phyloP scores from a whole-genome alignment of 176 grass and related monocot genomes.

The Lolium rigidum region DNA sequence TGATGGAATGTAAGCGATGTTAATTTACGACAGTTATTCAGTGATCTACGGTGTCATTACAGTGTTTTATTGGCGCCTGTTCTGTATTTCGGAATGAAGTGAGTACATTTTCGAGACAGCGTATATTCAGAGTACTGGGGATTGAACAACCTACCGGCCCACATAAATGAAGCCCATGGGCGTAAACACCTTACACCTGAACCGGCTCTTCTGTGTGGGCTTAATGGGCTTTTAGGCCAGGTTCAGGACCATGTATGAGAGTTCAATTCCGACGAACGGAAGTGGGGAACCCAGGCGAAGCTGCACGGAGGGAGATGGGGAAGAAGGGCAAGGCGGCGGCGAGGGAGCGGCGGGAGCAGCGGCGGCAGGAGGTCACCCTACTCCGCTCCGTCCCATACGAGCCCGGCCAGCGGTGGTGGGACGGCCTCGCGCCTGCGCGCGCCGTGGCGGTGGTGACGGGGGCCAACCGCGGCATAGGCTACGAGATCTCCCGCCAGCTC shows the following conservation, averaged over 20 bases:
- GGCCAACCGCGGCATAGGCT: conserved; percentile 83
- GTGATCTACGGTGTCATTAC: too few species aligned
- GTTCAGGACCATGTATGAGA: neutral
- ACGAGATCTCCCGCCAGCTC: conserved; percentile 74
- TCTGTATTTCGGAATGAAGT: too few species aligned
- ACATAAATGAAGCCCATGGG: neutral
- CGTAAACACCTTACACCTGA: neutral
- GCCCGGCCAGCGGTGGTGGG: conserved; percentile 50
- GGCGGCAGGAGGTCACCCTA: conserved; percentile 62
- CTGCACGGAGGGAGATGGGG: conserved; percentile 49
- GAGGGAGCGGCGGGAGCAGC: conserved; percentile 68
- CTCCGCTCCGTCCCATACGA: conserved; percentile 71
- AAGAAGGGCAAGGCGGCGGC: conserved; percentile 83
- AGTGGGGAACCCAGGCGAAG: too few species aligned
- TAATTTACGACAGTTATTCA: too few species aligned
- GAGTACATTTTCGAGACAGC: too few species aligned
- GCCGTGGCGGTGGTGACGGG: conserved; percentile 81
- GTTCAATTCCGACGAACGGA: neutral
- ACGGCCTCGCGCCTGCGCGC: conserved; percentile 31
- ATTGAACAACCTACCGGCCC: neutral
- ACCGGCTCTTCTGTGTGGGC: too few species aligned
- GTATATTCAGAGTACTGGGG: neutral
- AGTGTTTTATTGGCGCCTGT: too few species aligned
- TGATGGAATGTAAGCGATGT: neutral
- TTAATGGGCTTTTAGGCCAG: neutral